These are phyloP conservation scores for Aschersonia sp. DNA, from an alignment of 2,329 filamentous ascomycete species.

Conservation along the genomic window DNA sequence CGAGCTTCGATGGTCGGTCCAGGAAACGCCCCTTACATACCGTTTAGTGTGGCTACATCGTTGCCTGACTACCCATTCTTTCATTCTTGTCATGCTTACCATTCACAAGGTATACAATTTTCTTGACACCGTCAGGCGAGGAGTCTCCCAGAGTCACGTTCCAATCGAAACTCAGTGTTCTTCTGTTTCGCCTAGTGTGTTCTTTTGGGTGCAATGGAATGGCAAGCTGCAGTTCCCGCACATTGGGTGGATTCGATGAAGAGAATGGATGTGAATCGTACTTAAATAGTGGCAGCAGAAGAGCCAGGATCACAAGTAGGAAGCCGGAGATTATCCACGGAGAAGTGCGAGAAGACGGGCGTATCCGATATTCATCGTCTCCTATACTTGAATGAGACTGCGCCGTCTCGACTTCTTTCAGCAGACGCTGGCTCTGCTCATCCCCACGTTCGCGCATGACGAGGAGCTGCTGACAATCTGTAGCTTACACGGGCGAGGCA, in stretches of 20 bases:
- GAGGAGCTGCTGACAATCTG: neutral
- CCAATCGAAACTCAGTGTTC: constrained; percentile 8
- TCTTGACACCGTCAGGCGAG: constrained; percentile 11
- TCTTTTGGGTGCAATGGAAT: constrained; percentile 6
- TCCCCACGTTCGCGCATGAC: constrained; percentile 1
- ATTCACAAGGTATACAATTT: constrained; percentile 12
- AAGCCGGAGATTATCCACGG: neutral
- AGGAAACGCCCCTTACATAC: constrained; percentile 40
- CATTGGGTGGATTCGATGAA: neutral
- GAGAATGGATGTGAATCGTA: neutral
- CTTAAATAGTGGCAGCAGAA: neutral
- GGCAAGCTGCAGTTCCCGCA: constrained; percentile 4
- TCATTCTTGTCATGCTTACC: constrained; percentile 3
- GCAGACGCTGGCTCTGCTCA: constrained; percentile 2
- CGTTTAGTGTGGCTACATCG: neutral
- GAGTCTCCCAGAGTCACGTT: constrained; percentile 6
- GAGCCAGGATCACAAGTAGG: neutral
- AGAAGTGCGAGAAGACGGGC: too few species aligned
- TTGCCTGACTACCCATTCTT: too few species aligned
- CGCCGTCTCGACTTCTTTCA: neutral
- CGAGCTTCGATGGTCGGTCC: constrained; percentile 55
- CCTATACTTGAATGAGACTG: too few species aligned
- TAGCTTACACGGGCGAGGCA: too few species aligned
- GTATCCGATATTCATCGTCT: too few species aligned
- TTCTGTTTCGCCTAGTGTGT: constrained; percentile 5